These are phyloP conservation scores for Jatropha multifida DNA, from an alignment of 441 rosid genomes.

Conservation along the genomic window DNA sequence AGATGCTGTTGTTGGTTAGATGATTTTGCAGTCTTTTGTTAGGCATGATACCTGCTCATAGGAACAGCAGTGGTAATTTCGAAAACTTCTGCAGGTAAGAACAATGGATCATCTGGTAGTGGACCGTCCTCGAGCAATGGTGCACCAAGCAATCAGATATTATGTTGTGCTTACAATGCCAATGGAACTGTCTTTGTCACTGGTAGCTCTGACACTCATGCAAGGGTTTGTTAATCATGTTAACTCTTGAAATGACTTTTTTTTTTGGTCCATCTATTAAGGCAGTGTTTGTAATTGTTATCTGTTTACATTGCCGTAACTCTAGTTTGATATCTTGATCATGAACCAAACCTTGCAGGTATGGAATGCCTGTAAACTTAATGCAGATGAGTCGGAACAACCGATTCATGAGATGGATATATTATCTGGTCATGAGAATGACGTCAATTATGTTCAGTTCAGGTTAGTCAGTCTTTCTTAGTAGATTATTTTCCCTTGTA, in stretches of 20 bases:
- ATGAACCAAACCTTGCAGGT: conserved; percentile 53
- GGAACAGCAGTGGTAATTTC: conserved; percentile 26
- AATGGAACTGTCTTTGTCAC: conserved; percentile 97
- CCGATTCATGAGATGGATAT: conserved; percentile 90
- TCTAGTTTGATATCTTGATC: conserved; percentile 24
- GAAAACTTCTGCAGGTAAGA: conserved; percentile 66
- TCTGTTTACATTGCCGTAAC: conserved; percentile 26
- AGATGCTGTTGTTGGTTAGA: conserved; percentile 59
- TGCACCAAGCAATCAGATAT: conserved; percentile 72
- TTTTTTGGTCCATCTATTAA: conserved; percentile 6
- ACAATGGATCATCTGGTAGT: conserved; percentile 45
- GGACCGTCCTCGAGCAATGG: conserved; percentile 63
- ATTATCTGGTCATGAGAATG: conserved; percentile 96
- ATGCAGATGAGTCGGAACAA: conserved; percentile 55
- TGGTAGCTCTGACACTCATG: conserved; percentile 95
- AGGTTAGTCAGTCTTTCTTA: conserved; percentile 52
- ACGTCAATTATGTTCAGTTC: conserved; percentile 97
- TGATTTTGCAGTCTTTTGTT: conserved; percentile 21
- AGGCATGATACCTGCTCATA: conserved; percentile 7
- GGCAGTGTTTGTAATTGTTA: conserved; percentile 16
- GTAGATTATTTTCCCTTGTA: conserved; percentile 6
- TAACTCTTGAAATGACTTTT: conserved; percentile 29
- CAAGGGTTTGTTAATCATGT: conserved; percentile 67
- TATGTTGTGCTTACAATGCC: conserved; percentile 93
- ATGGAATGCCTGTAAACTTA: conserved; percentile 77